Evolutionary conservation across 345 rosid species (phyloP).

Genomic region (Barbarea vulgaris): DNA sequence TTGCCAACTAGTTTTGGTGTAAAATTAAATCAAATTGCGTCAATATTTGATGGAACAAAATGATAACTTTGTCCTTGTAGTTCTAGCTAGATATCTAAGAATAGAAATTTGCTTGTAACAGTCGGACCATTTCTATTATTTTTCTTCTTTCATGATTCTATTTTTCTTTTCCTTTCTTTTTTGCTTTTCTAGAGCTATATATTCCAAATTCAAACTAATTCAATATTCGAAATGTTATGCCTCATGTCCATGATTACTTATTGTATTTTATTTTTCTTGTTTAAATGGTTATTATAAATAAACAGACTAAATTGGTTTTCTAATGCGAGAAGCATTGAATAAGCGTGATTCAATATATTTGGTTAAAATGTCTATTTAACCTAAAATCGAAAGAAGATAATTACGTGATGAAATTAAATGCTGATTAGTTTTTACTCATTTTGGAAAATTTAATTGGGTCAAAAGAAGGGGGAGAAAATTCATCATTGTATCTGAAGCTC

Average conservation of each 20-base stretch:
- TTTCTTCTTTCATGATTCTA: background rate
- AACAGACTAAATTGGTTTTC: background rate
- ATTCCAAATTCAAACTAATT: conserved; percentile 17
- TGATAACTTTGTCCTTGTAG: conserved; percentile 24
- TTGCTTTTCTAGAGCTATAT: background rate
- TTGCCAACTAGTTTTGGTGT: background rate
- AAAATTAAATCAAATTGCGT: background rate
- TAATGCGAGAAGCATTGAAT: background rate
- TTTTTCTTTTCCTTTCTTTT: background rate
- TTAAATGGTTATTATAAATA: background rate
- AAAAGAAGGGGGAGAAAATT: conserved; percentile 13
- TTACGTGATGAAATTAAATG: conserved; percentile 26
- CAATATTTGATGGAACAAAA: conserved; percentile 29
- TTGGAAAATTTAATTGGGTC: conserved; percentile 16
- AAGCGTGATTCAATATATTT: conserved; percentile 6
- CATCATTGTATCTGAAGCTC: conserved; percentile 4
- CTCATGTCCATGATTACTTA: background rate
- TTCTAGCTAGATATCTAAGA: conserved; percentile 32
- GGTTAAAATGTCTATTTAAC: conserved; percentile 13
- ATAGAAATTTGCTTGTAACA: conserved; percentile 27
- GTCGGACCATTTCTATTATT: conserved; percentile 29
- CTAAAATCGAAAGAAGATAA: background rate
- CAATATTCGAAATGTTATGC: background rate
- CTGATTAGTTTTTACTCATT: background rate
- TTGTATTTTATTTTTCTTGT: background rate